Base-by-base conservation (phyloP, 352 stramenopile genomes). In the Pelagophyceae sp. region DNA sequence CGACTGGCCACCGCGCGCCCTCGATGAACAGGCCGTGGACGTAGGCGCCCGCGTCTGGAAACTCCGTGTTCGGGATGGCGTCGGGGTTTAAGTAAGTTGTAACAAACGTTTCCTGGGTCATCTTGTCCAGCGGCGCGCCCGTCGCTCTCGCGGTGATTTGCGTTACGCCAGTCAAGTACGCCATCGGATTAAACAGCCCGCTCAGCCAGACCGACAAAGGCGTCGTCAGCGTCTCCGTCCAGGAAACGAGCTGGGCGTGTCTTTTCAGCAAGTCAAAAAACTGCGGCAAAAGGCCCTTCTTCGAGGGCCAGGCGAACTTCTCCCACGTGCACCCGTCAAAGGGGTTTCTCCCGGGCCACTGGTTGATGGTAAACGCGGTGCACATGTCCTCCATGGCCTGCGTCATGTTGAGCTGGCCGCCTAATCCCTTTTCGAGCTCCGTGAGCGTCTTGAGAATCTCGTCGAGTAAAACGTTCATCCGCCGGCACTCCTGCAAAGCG, bases 281-380 rank as follows among this genome's bases (percentile, higher is more conserved):
- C 89, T 94, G 95, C 0, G 90, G 88, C 37, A 87, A 89, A 35
- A 97, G 84, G 50, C 89, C 93, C 79, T 97, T 97, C 71, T 95
- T 95, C 3, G 89, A 96, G 38, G 91, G 90, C 93, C 93, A 97
- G n/a, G 93, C 92, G 61, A 95, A 93, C 81, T 95, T 96, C 81
- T 97, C 92, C 93, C 93, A 97, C 31, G 90, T 94, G 78, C 93
- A 97, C 79, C 95, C 92, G 64, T 90, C 96, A 81, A 98, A 98
- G 33, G 93, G 91, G 71, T 97, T 98, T 11, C 93, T 87, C 40
- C 91, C 93, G 67, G 93, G 94, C 82, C 97, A 92, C 83, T 98
- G 87, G 82, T 97, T 97, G 29, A 97, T 84, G 17, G 83, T 81
- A 78, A 97, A 94, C 15, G 93, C 92, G 40, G 85, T 95, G 32